Base-by-base conservation (phyloP, 2,329 filamentous ascomycete genomes). In the Bipolaris zeicola region DNA sequence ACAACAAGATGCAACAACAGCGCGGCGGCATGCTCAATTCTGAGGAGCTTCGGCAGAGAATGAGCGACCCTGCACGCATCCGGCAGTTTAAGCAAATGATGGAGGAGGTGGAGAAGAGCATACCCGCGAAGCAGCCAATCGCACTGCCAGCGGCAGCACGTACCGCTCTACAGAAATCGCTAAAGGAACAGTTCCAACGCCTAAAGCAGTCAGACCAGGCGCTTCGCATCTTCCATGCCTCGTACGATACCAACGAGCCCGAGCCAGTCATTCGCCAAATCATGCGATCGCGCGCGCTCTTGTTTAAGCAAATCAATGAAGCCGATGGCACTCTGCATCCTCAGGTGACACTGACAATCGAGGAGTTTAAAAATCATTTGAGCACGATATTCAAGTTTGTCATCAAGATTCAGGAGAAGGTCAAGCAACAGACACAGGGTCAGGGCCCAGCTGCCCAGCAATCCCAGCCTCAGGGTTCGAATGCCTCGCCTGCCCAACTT, bases 201-300 rank as follows among this genome's bases (percentile, higher is more conserved):
- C 47, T 76, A 22, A 69, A 67, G 55, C 70, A 72, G 57, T 58
- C 73, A 3, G 72, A 75, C 11, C 60, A 66, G n/a, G 68, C 68
- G 13, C 50, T 76, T 22, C 70, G 69, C 33, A 58, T 70, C 22
- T 76, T 73, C 56, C 61, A 70, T 34, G 66, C 64, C 6, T 63
- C 61, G 5, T 72, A 68, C 45, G 67, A 73, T 11, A 52, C 52
- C 24, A 58, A 43, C 6, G 66, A 69, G 22, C 65, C 67, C 22
- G 72, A 74, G 41, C 51, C 22, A 7, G 28, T 74, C 8, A 63
- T 69, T n/a, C 63, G 68, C 26, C 60, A 66, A 20, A 63, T 74
- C 1, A 69, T 71, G 50, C 58, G 49, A 24, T 57, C 69, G 14
- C 66, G 72, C 5, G 60, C 63, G 14, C 47, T 64, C 45, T 51